Evolutionary conservation across 768 basidiomycete genomes (phyloP).

Genomic region (Termitomyces sp.): DNA sequence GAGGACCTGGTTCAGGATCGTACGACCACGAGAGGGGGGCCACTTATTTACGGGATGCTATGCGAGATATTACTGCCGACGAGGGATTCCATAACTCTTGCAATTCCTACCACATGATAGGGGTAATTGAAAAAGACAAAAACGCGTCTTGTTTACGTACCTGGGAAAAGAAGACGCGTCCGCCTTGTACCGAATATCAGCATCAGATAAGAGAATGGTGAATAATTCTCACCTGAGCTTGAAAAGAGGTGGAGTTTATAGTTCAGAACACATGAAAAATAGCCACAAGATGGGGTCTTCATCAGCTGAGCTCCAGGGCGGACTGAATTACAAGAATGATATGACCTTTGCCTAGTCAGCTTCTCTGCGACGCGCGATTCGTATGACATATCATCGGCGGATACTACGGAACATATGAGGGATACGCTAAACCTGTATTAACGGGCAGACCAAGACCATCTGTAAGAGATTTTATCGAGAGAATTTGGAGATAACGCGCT

Average conservation of each 20-base stretch:
- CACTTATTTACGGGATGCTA: not conserved
- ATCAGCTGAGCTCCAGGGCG: not conserved
- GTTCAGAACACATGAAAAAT: not conserved
- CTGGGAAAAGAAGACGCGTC: not conserved
- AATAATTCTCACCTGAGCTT: not conserved
- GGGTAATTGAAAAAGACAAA: not conserved
- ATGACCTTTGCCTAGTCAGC: not conserved
- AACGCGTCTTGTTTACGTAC: not conserved
- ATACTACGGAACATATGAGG: not conserved
- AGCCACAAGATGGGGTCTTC: not conserved
- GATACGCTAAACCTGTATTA: too few species aligned
- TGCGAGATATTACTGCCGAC: not conserved
- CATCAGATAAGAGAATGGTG: not conserved
- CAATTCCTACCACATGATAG: not conserved
- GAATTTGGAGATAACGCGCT: not conserved
- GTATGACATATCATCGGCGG: not conserved
- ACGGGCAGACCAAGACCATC: too few species aligned
- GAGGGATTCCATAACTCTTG: not conserved
- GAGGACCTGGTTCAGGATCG: not conserved
- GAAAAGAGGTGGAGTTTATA: not conserved
- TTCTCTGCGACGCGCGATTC: not conserved
- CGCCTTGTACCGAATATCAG: not conserved
- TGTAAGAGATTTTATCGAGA: too few species aligned
- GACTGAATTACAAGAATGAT: not conserved
- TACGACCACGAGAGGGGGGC: not conserved